phyloP scores from a whole-genome alignment of 257 asterid genomes.

The Solanum bulbocastanum region DNA sequence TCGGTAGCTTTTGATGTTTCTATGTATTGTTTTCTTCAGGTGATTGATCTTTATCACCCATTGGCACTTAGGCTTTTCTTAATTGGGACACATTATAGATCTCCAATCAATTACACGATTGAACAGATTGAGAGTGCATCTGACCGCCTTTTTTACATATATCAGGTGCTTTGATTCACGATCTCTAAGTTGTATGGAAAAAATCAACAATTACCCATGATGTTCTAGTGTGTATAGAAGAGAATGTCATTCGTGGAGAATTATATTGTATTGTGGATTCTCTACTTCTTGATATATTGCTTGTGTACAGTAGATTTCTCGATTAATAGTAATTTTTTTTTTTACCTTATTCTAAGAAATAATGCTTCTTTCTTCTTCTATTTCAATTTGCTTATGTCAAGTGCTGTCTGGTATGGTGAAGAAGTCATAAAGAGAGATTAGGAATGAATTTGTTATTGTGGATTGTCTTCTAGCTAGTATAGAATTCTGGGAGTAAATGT shows the following conservation, averaged over 20 bases:
- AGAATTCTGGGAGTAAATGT: not conserved
- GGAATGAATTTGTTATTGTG: not conserved
- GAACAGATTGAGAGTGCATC: constrained; percentile 85
- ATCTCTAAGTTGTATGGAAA: not conserved
- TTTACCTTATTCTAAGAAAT: not conserved
- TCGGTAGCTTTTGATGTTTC: not conserved
- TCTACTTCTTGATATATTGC: not conserved
- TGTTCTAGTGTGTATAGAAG: not conserved
- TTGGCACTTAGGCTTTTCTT: constrained; percentile 81
- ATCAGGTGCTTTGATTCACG: constrained; percentile 46
- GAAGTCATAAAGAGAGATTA: not conserved
- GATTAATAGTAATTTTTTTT: not conserved
- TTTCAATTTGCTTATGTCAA: not conserved
- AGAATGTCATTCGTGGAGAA: not conserved
- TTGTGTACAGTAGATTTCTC: not conserved
- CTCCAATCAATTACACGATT: constrained; percentile 86
- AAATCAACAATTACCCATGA: not conserved
- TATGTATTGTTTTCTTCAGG: constrained; percentile 33
- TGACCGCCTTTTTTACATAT: constrained; percentile 79
- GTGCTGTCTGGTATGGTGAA: not conserved
- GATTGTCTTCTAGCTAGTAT: not conserved
- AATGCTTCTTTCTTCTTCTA: not conserved
- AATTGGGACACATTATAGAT: constrained; percentile 83
- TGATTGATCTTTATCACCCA: constrained; percentile 82
- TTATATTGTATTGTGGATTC: not conserved